Base-by-base conservation (phyloP, 306 rosid species). In the Vigna radiata region DNA sequence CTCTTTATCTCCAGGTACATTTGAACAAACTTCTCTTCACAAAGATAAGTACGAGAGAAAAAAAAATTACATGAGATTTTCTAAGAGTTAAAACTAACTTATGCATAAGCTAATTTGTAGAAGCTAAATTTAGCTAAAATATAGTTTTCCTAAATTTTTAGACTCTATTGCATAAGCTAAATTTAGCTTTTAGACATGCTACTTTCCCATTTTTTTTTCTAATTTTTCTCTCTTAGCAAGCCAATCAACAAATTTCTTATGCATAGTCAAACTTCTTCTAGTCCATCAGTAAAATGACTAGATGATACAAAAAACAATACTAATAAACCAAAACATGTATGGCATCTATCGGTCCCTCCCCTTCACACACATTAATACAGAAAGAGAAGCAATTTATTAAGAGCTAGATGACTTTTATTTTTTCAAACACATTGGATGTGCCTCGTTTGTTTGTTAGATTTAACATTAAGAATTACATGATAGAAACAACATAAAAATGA, bases 401-500 rank as follows among this genome's bases (percentile, higher is more conserved):
- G 3, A 46, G 17, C 46, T 53, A 14, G 21, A 47, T 73, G 54
- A 49, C 44, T 64, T 10, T 25, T 49, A n/a, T 43, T 62, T 44
- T 64, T 41, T 50, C 33, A 66, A 33, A 52, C 25, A 56, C 58
- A 41, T 18, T n/a, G 69, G 19, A 33, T 41, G 50, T 59, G 56
- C 15, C 62, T 49, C 18, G 41, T 43, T 61, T 68, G 41, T 43
- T 61, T 68, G 27, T 33, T 29, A 11, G 64, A 79, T 53, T 49
- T 54, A 67, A 43, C 44, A 53, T 43, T 55, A 29, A 21, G 74
- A 41, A 72, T 68, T 61, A 67, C 46, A 49, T 11, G 19, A 59
- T 8, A 15, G 67, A 77, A 37, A 80, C 31, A 64, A 55, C 19
- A 29, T 21, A 48, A 75, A 76, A 50, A 36, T 44, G 65, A 31